Evolutionary conservation across 1,139 yeast species (phyloP).

Genomic region (Scheffersomyces insectosa): DNA sequence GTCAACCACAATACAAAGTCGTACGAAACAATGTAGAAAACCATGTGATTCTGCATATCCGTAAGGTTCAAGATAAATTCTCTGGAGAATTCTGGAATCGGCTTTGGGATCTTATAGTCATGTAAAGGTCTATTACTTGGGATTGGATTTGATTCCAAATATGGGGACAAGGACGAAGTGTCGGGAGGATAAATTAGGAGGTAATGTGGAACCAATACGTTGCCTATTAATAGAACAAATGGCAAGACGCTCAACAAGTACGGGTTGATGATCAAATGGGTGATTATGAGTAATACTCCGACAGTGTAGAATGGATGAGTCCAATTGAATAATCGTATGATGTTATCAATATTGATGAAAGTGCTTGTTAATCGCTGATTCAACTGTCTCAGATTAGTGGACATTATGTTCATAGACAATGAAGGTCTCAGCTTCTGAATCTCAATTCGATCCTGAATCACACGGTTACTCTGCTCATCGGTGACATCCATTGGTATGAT

Average conservation of each 20-base stretch:
- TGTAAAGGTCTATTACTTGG: conserved; percentile 55
- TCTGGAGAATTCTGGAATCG: conserved; percentile 76
- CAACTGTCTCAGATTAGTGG: conserved; percentile 66
- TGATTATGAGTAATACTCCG: conserved; percentile 53
- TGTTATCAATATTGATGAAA: conserved; percentile 58
- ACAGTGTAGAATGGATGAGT: conserved; percentile 60
- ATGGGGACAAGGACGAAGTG: conserved; percentile 18
- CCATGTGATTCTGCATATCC: conserved; percentile 82
- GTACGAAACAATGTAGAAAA: conserved; percentile 63
- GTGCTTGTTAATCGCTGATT: conserved; percentile 64
- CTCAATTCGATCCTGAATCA: conserved; percentile 50
- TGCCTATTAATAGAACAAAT: conserved; percentile 50
- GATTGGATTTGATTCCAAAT: conserved; percentile 44
- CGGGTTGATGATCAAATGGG: conserved; percentile 68
- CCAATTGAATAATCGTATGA: conserved; percentile 64
- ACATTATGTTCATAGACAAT: conserved; percentile 67
- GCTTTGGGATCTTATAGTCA: conserved; percentile 57
- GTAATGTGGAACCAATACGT: conserved; percentile 72
- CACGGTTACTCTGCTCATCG: conserved; percentile 34
- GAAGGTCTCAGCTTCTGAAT: conserved; percentile 68
- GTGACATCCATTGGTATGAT: conserved; percentile 66
- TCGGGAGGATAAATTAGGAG: conserved; percentile 45
- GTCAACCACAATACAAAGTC: conserved; percentile 55
- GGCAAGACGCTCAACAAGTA: conserved; percentile 56
- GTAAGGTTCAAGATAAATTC: conserved; percentile 79